These are phyloP conservation scores for Komagataella pseudopastoris DNA, from an alignment of 805 yeast genomes.

Conservation along the genomic window DNA sequence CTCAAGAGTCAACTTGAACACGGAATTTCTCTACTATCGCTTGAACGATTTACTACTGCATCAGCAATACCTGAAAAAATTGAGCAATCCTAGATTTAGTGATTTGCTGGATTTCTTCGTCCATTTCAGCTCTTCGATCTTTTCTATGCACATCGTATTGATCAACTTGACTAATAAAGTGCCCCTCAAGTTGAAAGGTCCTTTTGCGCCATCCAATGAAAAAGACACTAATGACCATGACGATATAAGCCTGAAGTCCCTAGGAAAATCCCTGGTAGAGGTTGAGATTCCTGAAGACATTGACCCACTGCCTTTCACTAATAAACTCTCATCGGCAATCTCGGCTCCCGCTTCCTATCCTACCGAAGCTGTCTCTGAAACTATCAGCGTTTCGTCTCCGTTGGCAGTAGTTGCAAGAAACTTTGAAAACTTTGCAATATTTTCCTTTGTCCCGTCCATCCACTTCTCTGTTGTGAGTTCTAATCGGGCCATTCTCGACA, in stretches of 20 bases:
- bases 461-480: constrained; percentile 2
- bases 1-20: not conserved
- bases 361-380: not conserved
- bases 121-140: constrained; percentile 13
- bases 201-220: not conserved
- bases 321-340: not conserved
- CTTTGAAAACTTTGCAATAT: constrained; percentile 22
- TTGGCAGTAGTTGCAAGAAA: constrained; percentile 22
- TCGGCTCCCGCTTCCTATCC: not conserved
- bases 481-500: constrained; percentile 1
- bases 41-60: not conserved
- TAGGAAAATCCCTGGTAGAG: not conserved
- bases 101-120: constrained; percentile 11
- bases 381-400: constrained; percentile 18
- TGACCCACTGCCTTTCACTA: not conserved
- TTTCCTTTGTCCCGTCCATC: constrained; percentile 12
- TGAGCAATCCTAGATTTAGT: not conserved
- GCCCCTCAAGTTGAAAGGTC: not conserved
- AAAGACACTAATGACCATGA: not conserved
- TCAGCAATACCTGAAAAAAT: not conserved
- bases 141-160: constrained; percentile 17
- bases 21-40: not conserved
- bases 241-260: not conserved
- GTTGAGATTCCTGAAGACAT: not conserved
- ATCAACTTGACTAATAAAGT: constrained; percentile 12